phyloP scores from a whole-genome alignment of 208 protist species.

The Crithidia sp. region DNA sequence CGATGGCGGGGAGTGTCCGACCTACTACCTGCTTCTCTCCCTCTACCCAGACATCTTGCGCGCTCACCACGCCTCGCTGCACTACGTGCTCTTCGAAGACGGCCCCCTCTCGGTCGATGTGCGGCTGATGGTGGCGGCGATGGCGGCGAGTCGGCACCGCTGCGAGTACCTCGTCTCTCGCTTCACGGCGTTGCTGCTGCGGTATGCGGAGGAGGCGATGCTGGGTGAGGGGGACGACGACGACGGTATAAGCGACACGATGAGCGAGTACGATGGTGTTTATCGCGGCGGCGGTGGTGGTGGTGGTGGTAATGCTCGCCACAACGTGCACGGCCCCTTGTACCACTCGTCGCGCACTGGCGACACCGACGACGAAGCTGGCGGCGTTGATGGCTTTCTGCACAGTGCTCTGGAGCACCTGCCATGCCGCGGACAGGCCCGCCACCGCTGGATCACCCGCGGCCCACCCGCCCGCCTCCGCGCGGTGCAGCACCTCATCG shows the following conservation, averaged over 20 bases:
- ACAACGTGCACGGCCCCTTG: background rate
- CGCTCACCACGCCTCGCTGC: constrained; percentile 63
- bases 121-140: constrained; percentile 83
- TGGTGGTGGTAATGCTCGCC: background rate
- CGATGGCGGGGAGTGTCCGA: constrained; percentile 63
- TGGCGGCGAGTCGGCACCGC: constrained; percentile 80
- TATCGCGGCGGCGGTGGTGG: constrained; percentile 12
- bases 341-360: background rate
- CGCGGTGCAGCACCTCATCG: constrained; percentile 71
- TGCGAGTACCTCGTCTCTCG: constrained; percentile 84
- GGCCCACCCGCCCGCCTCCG: constrained; percentile 67
- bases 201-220: constrained; percentile 44
- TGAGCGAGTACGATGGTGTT: constrained; percentile 4
- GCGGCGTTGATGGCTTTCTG: background rate
- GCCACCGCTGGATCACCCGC: constrained; percentile 58
- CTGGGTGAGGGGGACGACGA: constrained; percentile 25
- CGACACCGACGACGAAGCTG: background rate
- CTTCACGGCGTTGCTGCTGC: constrained; percentile 68
- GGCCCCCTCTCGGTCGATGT: constrained; percentile 74
- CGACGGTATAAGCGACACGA: background rate
- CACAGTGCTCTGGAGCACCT: background rate
- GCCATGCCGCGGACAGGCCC: constrained; percentile 11
- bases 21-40: constrained; percentile 71
- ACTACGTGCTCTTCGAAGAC: constrained; percentile 77
- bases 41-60: constrained; percentile 68